Evolutionary conservation across 768 basidiomycete genomes (phyloP), one percentile per base, ranked within the genome.

Genomic region (Russula virescens): DNA sequence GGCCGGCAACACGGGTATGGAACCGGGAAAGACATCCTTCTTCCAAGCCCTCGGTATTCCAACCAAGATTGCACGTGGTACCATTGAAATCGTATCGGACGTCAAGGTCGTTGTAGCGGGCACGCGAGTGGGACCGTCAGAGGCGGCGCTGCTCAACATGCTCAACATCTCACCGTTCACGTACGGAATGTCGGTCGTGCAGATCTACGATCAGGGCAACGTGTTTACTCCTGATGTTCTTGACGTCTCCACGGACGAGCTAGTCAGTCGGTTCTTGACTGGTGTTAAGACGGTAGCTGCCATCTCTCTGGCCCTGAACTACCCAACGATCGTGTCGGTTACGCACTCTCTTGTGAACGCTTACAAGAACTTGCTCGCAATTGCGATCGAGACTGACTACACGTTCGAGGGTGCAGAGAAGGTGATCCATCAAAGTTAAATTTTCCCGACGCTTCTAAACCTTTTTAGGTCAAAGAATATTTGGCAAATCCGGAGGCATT

Each of bases 41-140:
- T 99, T 99, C 93, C 97, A 99, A 83, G 97, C 97, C 61, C 88
- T 99, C 73, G 88, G 90, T 81, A 95, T 99, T 77, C 96, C 97
- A 51, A 99, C 97, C 76, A 99, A 99, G 86, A 98, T 99, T 69
- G 95, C 97, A 55, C 90, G 97, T 87, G 97, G 97, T 83, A 98
- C 97, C 59, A 98, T 99, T 71, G 97, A 99, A 92, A 99, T 98
- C 75, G 92, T 97, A 64, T 84, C 87, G 68, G 95, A 98, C 73
- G 88, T 98, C 73, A 88, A 95, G 79, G 95, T 99, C 80, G 92
- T 99, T 72, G 78, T 79, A 50, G 91, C 87, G 58, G 95, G 95
- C 64, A 88, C 85, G 68, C 91, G 93, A 81, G 97, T 99, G 75
- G 97, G 97, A 69, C 73, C 88, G 34, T 99, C 97, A 78, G 96